These are phyloP conservation scores for Podospora anserina DNA, from an alignment of 495 filamentous ascomycete genomes.

Conservation along the genomic window DNA sequence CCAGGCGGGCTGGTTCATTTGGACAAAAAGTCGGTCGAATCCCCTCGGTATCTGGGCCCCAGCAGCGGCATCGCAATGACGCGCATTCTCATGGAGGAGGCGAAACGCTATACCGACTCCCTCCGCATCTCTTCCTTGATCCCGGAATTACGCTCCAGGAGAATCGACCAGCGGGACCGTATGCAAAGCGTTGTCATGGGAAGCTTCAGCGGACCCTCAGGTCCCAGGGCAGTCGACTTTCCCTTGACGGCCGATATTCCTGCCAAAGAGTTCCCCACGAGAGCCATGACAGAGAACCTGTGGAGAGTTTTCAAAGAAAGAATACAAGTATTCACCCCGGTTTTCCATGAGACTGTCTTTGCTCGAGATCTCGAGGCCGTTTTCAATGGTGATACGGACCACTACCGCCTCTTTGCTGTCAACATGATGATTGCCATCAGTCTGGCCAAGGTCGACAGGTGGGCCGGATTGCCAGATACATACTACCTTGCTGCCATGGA, in stretches of 20 bases:
- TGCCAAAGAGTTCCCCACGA: conserved; percentile 47
- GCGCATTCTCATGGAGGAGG: conserved; percentile 88
- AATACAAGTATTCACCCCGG: conserved; percentile 82
- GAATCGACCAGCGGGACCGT: conserved; percentile 32
- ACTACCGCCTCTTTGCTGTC: conserved; percentile 79
- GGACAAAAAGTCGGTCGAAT: conserved; percentile 67
- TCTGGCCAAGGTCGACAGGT: conserved; percentile 82
- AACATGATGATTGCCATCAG: conserved; percentile 89
- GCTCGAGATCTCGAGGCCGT: conserved; percentile 73
- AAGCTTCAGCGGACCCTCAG: conserved; percentile 38
- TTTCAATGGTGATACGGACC: conserved; percentile 68
- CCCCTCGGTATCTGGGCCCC: conserved; percentile 78
- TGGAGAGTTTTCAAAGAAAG: conserved; percentile 76
- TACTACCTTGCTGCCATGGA: conserved; percentile 86
- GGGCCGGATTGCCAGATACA: conserved; percentile 81
- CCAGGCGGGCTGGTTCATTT: conserved; percentile 78
- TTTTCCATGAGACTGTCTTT: conserved; percentile 79
- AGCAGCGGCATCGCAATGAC: conserved; percentile 94
- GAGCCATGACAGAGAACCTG: conserved; percentile 21
- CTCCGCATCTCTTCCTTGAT: conserved; percentile 85
- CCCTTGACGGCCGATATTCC: conserved; percentile 79
- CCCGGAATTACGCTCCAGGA: conserved; percentile 53
- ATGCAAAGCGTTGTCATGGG: conserved; percentile 36
- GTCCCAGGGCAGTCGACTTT: conserved; percentile 53
- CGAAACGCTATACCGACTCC: conserved; percentile 79